Evolutionary conservation across 768 basidiomycete genomes (phyloP), one percentile per base, ranked within the genome.

Genomic region (Cystofilobasidium macerans): DNA sequence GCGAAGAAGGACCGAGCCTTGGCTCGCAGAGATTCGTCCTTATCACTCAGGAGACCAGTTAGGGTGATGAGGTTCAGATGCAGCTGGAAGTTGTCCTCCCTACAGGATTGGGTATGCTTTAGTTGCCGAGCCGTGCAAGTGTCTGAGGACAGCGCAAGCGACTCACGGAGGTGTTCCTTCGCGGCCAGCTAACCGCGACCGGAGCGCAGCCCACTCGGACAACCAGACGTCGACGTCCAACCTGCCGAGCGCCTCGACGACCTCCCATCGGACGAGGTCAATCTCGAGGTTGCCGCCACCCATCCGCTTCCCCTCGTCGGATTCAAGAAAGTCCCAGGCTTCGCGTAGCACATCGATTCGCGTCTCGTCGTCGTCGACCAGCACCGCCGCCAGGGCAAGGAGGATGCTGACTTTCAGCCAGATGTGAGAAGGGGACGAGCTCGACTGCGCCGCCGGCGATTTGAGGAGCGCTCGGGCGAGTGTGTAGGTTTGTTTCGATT

Each of bases 341-440:
- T 89, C 88, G 60, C 87, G 85, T 59, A 81, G 81, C 24, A 85
- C 78, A 54, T 81, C 78, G 30, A 89, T 77, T 71, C 89, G 40
- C 40, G 47, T 42, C 22, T 45, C 35, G 16, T 33, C 22, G 30
- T 53, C 38, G 1, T 30, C 35, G 22, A 26, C 33, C 8, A 38
- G 14, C 26, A 38, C 38, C 40, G 22, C 40, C 13, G 45, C 33
- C 16, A 57, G 40, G 84, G 69, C 59, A 56, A 82, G 83, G 1
- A 91, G 79, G 64, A 92, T 83, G 8, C 78, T 80, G 1, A 89
- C 78, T 71, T 89, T 85, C 57, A 90, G 81, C 71, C 87, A 80
- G 73, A 91, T 87, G 36, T 89, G 83, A 70, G 84, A 3, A 85
- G 84, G 6, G 84, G 83, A 1, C 81, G 6, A 83, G 79, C 1